These are phyloP conservation scores for Oidium heveae DNA, from an alignment of 2,329 filamentous ascomycete genomes.

Conservation along the genomic window DNA sequence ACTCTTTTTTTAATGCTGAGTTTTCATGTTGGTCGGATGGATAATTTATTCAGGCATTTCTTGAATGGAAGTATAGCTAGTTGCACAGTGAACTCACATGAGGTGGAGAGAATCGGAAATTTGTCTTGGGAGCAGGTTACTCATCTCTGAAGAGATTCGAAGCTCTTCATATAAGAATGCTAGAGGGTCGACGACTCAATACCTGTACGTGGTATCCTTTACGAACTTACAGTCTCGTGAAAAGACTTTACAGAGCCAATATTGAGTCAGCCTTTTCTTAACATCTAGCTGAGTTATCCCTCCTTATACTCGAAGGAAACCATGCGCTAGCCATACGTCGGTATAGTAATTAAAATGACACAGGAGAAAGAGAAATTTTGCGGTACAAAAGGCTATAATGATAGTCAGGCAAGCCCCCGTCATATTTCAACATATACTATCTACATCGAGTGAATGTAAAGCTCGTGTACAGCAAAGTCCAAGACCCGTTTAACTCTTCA, in stretches of 20 bases:
- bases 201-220: no score
- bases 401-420: background rate
- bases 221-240: background rate
- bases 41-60: no score
- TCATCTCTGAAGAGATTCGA: no score
- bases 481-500: background rate
- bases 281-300: background rate
- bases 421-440: no score
- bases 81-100: no score
- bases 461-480: background rate
- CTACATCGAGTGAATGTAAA: background rate
- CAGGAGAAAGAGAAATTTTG: background rate
- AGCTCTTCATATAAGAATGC: no score
- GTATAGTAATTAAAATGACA: background rate
- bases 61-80: no score
- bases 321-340: background rate
- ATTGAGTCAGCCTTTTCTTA: background rate
- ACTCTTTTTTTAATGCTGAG: no score
- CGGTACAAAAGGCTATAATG: background rate
- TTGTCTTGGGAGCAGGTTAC: no score
- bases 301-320: background rate
- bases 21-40: no score
- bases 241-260: background rate
- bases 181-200: no score
- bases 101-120: no score